phyloP scores from a whole-genome alignment of 768 basidiomycete genomes.

The Lentinus tigrinus region DNA sequence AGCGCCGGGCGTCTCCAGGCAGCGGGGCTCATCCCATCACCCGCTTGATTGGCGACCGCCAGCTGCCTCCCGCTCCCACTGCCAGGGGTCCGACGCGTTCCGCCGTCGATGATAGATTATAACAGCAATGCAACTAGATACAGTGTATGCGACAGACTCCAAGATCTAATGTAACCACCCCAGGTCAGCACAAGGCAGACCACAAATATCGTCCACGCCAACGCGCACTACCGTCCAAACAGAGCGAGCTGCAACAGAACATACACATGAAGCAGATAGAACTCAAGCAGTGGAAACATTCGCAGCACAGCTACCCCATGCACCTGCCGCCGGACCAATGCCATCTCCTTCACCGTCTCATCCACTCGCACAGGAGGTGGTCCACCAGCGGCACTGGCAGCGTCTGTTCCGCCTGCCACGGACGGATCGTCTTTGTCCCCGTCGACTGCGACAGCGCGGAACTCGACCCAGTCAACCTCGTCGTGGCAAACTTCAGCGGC shows the following conservation, averaged over 20 bases:
- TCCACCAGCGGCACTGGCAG: neutral
- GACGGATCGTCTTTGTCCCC: neutral
- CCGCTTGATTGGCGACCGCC: constrained; percentile 8
- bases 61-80: neutral
- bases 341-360: constrained; percentile 2
- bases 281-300: constrained; percentile 21
- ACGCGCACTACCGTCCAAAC: constrained; percentile 9
- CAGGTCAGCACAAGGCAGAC: neutral
- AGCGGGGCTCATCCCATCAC: neutral
- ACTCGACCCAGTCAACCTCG: neutral
- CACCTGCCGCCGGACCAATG: constrained; percentile 20
- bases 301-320: constrained; percentile 23
- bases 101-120: neutral
- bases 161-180: too few relatives aligned
- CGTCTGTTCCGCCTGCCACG: constrained; percentile 6
- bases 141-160: neutral
- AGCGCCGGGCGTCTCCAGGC: neutral
- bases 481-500: neutral
- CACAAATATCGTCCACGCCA: neutral
- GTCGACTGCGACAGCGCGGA: neutral
- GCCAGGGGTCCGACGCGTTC: neutral
- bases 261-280: constrained; percentile 28
- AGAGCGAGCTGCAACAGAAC: constrained; percentile 24
- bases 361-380: neutral
- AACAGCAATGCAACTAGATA: too few relatives aligned